Conservation (phyloP, 495 filamentous ascomycete genomes). For the Podospora tetraspora region DNA sequence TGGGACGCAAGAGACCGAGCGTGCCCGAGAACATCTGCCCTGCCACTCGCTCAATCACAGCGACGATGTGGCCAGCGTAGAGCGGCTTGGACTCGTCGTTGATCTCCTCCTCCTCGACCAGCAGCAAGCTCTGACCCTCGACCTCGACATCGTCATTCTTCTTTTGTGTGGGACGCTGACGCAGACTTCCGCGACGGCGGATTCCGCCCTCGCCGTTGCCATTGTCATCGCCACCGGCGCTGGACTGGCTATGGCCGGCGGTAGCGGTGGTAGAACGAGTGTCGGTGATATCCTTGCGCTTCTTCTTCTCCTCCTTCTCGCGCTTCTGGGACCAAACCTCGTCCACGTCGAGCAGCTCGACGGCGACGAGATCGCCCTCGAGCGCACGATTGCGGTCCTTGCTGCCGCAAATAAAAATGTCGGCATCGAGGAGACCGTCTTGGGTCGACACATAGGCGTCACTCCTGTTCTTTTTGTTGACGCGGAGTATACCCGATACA, state of each 20-base stretch:
- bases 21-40: slow-evolving; percentile 99
- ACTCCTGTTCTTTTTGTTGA: slow-evolving; percentile 99
- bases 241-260: slow-evolving; percentile 64
- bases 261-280: slow-evolving; percentile 69
- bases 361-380: slow-evolving; percentile 90
- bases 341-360: slow-evolving; percentile 95
- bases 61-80: slow-evolving; percentile 94
- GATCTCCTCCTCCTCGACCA: slow-evolving; percentile 98
- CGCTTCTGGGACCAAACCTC: slow-evolving; percentile 98
- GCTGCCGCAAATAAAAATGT: slow-evolving; percentile 99
- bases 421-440: slow-evolving; percentile 81
- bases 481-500: slow-evolving; percentile 90
- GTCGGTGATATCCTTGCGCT: slow-evolving; percentile 96
- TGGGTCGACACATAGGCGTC: slow-evolving; percentile 95
- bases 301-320: slow-evolving; percentile 99
- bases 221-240: slow-evolving; percentile 61
- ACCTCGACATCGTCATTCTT: slow-evolving; percentile 99
- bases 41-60: slow-evolving; percentile 92
- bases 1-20: slow-evolving; percentile 85
- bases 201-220: slow-evolving; percentile 72
- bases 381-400: slow-evolving; percentile 95
- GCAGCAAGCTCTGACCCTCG: slow-evolving; percentile 90
- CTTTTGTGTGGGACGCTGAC: slow-evolving; percentile 96
- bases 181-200: slow-evolving; percentile 84
- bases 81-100: slow-evolving; percentile 96